Evolutionary conservation across 2,329 filamentous ascomycete species (phyloP).

Genomic region (Lecanicillium sp.): DNA sequence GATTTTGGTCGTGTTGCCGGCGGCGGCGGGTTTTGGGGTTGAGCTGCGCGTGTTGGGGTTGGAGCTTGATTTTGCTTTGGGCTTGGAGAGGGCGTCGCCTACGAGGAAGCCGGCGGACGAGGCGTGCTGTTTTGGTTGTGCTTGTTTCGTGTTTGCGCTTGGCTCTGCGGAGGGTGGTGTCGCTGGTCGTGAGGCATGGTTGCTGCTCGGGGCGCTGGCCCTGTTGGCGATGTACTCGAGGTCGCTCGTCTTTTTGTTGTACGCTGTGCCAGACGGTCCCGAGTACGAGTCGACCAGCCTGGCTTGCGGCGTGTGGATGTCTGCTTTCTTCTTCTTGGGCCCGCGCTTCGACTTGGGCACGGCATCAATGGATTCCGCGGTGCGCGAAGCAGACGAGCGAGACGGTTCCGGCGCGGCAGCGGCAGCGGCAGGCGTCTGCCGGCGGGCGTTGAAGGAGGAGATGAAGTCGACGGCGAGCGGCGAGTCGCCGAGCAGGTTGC

Average conservation of each 20-base stretch:
- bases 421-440: constrained; percentile 33
- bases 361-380: constrained; percentile 23
- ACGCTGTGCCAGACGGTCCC: constrained; percentile 59
- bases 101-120: constrained; percentile 68
- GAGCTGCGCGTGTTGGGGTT: constrained; percentile 44
- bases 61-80: constrained; percentile 46
- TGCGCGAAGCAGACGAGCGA: constrained; percentile 15
- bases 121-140: constrained; percentile 44
- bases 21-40: constrained; percentile 42
- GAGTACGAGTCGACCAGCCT: constrained; percentile 53
- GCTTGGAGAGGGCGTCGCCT: constrained; percentile 60
- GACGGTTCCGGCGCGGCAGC: constrained; percentile 10
- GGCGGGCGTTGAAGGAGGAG: constrained; percentile 68
- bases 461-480: constrained; percentile 70
- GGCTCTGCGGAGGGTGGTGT: constrained; percentile 18
- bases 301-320: constrained; percentile 56
- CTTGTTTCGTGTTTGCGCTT: constrained; percentile 13
- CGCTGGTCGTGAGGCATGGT: constrained; percentile 27
- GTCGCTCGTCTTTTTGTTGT: constrained; percentile 64
- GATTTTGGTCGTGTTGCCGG: constrained; percentile 52
- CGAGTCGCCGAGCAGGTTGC: constrained; percentile 80
- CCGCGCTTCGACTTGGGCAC: constrained; percentile 43
- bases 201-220: constrained; percentile 30
- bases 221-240: constrained; percentile 60
- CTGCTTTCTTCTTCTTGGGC: constrained; percentile 49